These are phyloP conservation scores for Poa annua DNA, from an alignment of 176 grass and related monocot genomes.

Conservation along the genomic window DNA sequence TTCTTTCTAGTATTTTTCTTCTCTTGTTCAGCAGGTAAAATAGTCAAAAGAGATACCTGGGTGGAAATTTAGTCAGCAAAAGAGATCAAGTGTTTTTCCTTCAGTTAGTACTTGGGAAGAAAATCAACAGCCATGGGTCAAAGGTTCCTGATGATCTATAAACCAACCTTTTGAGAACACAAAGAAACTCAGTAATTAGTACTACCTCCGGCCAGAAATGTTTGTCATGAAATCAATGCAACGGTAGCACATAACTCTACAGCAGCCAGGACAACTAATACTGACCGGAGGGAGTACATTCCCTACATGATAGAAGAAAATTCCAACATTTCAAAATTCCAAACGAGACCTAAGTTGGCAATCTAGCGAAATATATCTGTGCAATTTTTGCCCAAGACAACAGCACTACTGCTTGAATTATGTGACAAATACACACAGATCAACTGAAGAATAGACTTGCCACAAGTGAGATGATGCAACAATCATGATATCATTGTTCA, in stretches of 20 bases:
- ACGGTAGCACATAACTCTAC: too few relatives aligned
- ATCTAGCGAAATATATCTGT: not conserved
- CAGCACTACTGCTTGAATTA: not conserved
- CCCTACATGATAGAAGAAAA: not conserved
- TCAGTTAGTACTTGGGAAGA: not conserved
- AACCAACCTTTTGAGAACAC: not conserved
- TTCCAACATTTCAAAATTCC: not conserved
- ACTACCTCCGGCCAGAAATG: too few relatives aligned
- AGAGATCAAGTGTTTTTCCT: not conserved
- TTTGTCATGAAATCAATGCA: too few relatives aligned
- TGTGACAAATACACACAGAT: not conserved
- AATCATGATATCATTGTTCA: conserved; percentile 56
- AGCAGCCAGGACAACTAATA: too few relatives aligned
- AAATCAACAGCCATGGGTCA: not conserved
- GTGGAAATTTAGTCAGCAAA: too few relatives aligned
- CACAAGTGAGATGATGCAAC: conserved; percentile 40
- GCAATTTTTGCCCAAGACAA: not conserved
- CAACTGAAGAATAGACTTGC: not conserved
- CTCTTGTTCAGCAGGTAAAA: not conserved
- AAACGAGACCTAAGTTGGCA: not conserved
- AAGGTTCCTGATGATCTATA: not conserved
- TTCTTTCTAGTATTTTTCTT: not conserved
- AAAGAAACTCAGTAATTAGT: too few relatives aligned
- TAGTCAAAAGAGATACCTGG: not conserved
- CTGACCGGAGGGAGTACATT: too few relatives aligned